phyloP scores from a whole-genome alignment of 192 early-diverging fungal species.

The Entomortierella beljakovae region DNA sequence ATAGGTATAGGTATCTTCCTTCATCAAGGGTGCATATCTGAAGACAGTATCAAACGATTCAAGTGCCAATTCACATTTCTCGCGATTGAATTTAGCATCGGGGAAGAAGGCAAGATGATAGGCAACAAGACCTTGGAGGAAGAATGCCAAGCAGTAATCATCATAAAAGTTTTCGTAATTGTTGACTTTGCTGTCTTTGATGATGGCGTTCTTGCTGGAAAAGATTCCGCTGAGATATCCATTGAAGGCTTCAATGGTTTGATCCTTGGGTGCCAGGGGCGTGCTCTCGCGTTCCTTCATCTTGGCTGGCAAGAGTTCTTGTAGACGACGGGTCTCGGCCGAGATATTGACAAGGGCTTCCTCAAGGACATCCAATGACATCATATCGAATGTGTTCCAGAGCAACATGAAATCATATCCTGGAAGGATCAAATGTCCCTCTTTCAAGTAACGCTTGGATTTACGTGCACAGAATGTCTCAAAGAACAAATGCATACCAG shows the following conservation, averaged over 20 bases:
- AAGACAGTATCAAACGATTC: slow-evolving; percentile 61
- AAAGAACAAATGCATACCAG: slow-evolving; percentile 86
- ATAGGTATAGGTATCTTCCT: slow-evolving; percentile 73
- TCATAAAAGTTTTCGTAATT: slow-evolving; percentile 75
- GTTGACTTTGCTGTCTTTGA: slow-evolving; percentile 34
- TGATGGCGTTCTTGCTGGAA: slow-evolving; percentile 37
- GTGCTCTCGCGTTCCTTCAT: slow-evolving; percentile 40
- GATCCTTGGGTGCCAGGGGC: slow-evolving; percentile 43
- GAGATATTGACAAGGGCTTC: slow-evolving; percentile 33
- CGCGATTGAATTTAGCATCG: slow-evolving; percentile 51
- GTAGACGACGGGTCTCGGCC: slow-evolving; percentile 30
- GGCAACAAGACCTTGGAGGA: slow-evolving; percentile 73
- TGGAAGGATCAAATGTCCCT: slow-evolving; percentile 76
- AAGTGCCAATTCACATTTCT: slow-evolving; percentile 39
- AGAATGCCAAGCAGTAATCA: slow-evolving; percentile 79
- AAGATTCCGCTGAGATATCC: slow-evolving; percentile 55
- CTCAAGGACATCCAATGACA: slow-evolving; percentile 60
- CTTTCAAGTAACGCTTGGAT: slow-evolving; percentile 79
- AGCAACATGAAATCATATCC: slow-evolving; percentile 81
- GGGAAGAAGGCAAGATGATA: slow-evolving; percentile 69
- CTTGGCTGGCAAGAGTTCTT: slow-evolving; percentile 26
- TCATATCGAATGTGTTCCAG: slow-evolving; percentile 80
- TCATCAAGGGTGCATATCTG: slow-evolving; percentile 65
- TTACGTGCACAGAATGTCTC: slow-evolving; percentile 91
- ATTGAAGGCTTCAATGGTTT: slow-evolving; percentile 42